phyloP scores from a whole-genome alignment of 495 filamentous ascomycete genomes.

The Penicillium ochrochloron region DNA sequence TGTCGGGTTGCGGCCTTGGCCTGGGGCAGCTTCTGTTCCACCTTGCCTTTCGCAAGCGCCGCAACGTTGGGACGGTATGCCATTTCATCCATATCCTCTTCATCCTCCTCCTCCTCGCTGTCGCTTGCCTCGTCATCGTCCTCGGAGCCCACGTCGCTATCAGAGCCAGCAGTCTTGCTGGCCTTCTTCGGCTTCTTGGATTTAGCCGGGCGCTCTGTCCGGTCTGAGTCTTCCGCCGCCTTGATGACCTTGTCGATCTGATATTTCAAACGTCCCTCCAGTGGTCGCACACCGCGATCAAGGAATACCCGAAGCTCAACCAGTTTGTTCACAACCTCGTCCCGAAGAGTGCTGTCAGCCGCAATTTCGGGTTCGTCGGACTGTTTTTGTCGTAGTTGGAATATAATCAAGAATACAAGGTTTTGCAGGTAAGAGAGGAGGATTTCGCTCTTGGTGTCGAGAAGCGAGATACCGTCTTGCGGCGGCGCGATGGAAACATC shows the following conservation, averaged over 20 bases:
- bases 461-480: constrained; percentile 86
- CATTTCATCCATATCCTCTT: constrained; percentile 62
- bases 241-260: constrained; percentile 90
- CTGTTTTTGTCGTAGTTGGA: constrained; percentile 70
- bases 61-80: constrained; percentile 69
- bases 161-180: constrained; percentile 25
- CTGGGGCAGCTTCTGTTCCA: constrained; percentile 33
- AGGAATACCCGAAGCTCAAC: constrained; percentile 85
- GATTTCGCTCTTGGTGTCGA: constrained; percentile 93
- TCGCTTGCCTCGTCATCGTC: constrained; percentile 35
- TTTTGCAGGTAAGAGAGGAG: constrained; percentile 96
- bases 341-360: constrained; percentile 41
- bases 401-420: constrained; percentile 82
- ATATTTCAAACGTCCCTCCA: constrained; percentile 86
- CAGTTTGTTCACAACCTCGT: constrained; percentile 77
- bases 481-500: constrained; percentile 61
- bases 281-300: constrained; percentile 84
- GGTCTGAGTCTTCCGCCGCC: constrained; percentile 77
- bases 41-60: constrained; percentile 54
- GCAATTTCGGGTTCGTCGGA: constrained; percentile 36
- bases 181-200: constrained; percentile 36
- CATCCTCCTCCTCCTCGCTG: constrained; percentile 42
- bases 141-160: constrained; percentile 34
- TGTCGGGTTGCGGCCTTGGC: constrained; percentile 28
- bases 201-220: constrained; percentile 31